These are phyloP conservation scores for Pyracantha coccinea DNA, from an alignment of 331 rosid species.

Conservation along the genomic window DNA sequence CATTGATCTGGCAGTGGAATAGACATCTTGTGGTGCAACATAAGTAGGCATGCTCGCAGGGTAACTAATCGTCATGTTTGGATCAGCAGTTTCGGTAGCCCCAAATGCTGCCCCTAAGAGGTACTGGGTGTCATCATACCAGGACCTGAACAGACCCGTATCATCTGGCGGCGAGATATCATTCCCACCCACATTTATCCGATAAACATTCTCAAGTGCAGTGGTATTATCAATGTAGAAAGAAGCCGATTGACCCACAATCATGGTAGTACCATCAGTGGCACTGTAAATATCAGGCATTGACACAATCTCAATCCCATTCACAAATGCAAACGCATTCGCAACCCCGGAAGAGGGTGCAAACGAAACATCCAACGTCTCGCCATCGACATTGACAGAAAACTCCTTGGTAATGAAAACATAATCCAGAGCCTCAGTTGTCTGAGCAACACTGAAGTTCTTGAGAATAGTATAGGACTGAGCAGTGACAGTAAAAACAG, in stretches of 20 bases:
- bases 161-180: conserved; percentile 67
- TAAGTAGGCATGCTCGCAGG: conserved; percentile 33
- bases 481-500: conserved; percentile 41
- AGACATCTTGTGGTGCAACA: conserved; percentile 67
- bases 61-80: conserved; percentile 31
- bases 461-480: conserved; percentile 55
- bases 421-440: conserved; percentile 50
- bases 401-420: conserved; percentile 58
- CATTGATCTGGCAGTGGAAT: conserved; percentile 85
- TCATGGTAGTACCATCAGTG: conserved; percentile 20
- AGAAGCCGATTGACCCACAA: conserved; percentile 31
- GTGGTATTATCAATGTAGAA: conserved; percentile 46
- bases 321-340: conserved; percentile 66
- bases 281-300: conserved; percentile 74
- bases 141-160: conserved; percentile 77
- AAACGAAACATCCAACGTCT: conserved; percentile 52
- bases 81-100: conserved; percentile 43
- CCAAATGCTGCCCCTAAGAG: conserved; percentile 63
- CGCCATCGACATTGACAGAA: conserved; percentile 49
- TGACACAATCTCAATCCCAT: conserved; percentile 89
- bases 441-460: conserved; percentile 76
- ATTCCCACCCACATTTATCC: conserved; percentile 88
- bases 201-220: conserved; percentile 66
- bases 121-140: conserved; percentile 58
- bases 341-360: conserved; percentile 48